These are phyloP conservation scores for Kewa caespitosa DNA, from an alignment of 179 eudicot genomes.

Conservation along the genomic window DNA sequence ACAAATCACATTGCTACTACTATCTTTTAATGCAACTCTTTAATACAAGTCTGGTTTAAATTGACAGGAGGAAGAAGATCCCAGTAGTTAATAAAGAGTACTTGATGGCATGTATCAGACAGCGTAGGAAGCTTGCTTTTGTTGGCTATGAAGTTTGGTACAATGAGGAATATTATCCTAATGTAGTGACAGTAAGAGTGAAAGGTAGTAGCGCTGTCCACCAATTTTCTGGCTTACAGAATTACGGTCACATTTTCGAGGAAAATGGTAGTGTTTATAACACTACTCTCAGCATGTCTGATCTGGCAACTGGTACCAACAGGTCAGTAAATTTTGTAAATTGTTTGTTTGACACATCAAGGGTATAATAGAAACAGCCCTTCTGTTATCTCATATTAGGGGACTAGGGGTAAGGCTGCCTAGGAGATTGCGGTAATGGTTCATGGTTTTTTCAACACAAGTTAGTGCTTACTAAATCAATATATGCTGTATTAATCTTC, in stretches of 20 bases:
- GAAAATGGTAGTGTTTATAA: conserved; percentile 85
- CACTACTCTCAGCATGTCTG: conserved; percentile 91
- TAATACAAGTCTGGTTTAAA: conserved; percentile 7
- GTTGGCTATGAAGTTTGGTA: conserved; percentile 72
- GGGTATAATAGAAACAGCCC: too few relatives aligned
- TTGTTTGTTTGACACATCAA: too few relatives aligned
- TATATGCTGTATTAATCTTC: too few relatives aligned
- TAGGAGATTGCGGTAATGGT: too few relatives aligned
- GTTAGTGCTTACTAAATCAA: too few relatives aligned
- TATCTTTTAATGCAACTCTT: conserved; percentile 7
- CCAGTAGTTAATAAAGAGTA: conserved; percentile 93
- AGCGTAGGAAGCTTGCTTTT: conserved; percentile 80
- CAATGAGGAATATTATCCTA: conserved; percentile 46
- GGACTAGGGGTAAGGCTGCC: too few relatives aligned
- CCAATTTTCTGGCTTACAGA: conserved; percentile 79
- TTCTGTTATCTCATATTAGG: too few relatives aligned
- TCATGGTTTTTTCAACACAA: too few relatives aligned
- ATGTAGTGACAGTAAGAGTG: conserved; percentile 80
- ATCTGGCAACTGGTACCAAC: conserved; percentile 83
- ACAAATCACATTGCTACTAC: too few relatives aligned
- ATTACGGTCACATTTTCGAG: conserved; percentile 92
- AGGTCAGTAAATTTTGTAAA: conserved; percentile 45
- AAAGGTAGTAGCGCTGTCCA: conserved; percentile 98
- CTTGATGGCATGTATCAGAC: conserved; percentile 62
- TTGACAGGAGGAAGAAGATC: conserved; percentile 80